Evolutionary conservation across 305 asterid species (phyloP).

Genomic region (Fraxinus latifolia): DNA sequence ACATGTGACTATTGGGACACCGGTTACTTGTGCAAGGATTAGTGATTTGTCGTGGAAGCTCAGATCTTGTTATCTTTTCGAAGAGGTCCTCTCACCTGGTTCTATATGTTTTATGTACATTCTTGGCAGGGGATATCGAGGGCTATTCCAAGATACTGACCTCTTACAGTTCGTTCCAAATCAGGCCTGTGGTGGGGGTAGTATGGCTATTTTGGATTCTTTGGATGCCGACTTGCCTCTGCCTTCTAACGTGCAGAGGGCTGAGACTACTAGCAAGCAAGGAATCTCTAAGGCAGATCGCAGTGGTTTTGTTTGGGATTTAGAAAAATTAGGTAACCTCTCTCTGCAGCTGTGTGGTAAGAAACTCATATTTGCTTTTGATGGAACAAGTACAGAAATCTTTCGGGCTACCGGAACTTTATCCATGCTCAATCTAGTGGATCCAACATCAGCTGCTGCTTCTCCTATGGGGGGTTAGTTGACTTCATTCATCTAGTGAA

Average conservation of each 20-base stretch:
- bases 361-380: slow-evolving; percentile 95
- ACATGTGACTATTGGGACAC: slow-evolving; percentile 92
- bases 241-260: slow-evolving; percentile 62
- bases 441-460: slow-evolving; percentile 98
- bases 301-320: slow-evolving; percentile 97
- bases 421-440: slow-evolving; percentile 95
- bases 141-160: slow-evolving; percentile 90
- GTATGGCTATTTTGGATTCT: slow-evolving; percentile 98
- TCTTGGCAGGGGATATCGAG: slow-evolving; percentile 95
- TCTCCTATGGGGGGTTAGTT: slow-evolving; percentile 87
- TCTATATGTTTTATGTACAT: slow-evolving; percentile 96
- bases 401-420: slow-evolving; percentile 79
- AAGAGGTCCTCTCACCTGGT: slow-evolving; percentile 96
- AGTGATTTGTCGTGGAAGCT: slow-evolving; percentile 91
- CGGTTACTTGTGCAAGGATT: slow-evolving; percentile 68
- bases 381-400: slow-evolving; percentile 89
- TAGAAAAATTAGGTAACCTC: slow-evolving; percentile 77
- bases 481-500: slow-evolving; percentile 14
- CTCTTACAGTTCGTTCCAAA: slow-evolving; percentile 87
- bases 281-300: slow-evolving; percentile 75
- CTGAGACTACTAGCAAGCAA: slow-evolving; percentile 67
- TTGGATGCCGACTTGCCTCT: slow-evolving; percentile 73
- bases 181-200: slow-evolving; percentile 99
- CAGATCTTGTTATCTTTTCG: slow-evolving; percentile 93
- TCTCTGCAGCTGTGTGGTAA: slow-evolving; percentile 87